phyloP scores from a whole-genome alignment of 371 early-diverging fungal species.

The Coemansia sp. region DNA sequence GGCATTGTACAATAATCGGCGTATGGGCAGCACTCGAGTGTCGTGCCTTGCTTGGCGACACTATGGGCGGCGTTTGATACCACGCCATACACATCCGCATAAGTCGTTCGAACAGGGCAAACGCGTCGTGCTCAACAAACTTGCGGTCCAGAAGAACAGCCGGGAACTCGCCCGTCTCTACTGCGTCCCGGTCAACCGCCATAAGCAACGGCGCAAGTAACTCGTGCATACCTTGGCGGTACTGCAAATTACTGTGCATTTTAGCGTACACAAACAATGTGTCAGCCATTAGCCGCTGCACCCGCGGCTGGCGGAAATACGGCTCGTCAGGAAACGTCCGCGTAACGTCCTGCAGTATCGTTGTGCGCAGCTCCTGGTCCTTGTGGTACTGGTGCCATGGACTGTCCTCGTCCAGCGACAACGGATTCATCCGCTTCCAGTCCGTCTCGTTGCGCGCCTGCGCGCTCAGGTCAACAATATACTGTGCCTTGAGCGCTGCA shows the following conservation, averaged over 20 bases:
- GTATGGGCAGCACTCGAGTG: constrained; percentile 50
- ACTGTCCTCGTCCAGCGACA: constrained; percentile 79
- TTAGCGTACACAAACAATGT: constrained; percentile 90
- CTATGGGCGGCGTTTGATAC: constrained; percentile 59
- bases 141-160: constrained; percentile 53
- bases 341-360: constrained; percentile 88
- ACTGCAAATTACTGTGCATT: constrained; percentile 78
- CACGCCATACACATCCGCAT: constrained; percentile 79
- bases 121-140: constrained; percentile 84
- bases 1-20: constrained; percentile 73
- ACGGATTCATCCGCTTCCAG: constrained; percentile 61
- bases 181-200: constrained; percentile 67
- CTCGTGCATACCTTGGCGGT: constrained; percentile 98
- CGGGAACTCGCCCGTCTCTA: constrained; percentile 14
- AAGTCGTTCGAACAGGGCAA: constrained; percentile 73
- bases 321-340: constrained; percentile 90
- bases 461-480: constrained; percentile 22
- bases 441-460: constrained; percentile 1
- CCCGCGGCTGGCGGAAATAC: constrained; percentile 66
- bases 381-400: constrained; percentile 91
- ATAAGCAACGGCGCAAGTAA: constrained; percentile 79
- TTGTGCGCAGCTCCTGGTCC: constrained; percentile 78
- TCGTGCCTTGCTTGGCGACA: constrained; percentile 9
- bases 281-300: constrained; percentile 73
- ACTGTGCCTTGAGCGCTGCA: constrained; percentile 12